A percentile compares a stretch with the other conserved stretches of the same genome.
These are phyloP conservation scores for Solanum infundibuliforme DNA, from an alignment of 257 asterid genomes.

Conservation along the genomic window DNA sequence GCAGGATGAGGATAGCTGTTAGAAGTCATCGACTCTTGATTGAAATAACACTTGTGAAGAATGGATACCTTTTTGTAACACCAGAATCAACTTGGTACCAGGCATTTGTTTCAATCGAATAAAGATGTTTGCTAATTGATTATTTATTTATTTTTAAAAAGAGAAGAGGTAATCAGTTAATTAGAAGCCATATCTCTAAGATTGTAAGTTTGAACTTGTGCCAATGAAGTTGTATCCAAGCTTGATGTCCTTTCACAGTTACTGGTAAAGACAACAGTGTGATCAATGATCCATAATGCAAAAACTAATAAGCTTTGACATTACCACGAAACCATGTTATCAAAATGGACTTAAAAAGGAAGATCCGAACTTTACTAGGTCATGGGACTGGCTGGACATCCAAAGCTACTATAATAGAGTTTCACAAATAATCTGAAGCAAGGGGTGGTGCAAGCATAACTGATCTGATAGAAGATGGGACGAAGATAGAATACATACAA, in stretches of 20 bases:
- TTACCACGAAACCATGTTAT: not conserved
- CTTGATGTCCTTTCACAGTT: not conserved
- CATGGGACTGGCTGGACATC: not conserved
- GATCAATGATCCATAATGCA: not conserved
- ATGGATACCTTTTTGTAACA: not conserved
- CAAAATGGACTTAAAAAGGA: not conserved
- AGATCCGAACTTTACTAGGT: not conserved
- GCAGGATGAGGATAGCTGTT: not conserved
- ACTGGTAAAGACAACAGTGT: not conserved
- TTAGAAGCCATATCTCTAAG: not conserved
- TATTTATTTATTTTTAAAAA: not conserved
- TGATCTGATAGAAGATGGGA: not conserved
- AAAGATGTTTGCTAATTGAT: not conserved
- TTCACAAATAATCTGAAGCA: not conserved
- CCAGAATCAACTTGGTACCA: not conserved
- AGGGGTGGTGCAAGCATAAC: not conserved
- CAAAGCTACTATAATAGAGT: not conserved
- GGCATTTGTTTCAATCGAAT: not conserved
- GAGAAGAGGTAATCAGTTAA: not conserved
- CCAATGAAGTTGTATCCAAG: not conserved
- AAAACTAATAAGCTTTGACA: not conserved
- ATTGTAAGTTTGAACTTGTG: not conserved
- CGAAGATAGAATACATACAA: not conserved
- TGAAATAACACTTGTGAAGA: not conserved
- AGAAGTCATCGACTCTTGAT: not conserved